A percentile compares a stretch with the other conserved stretches of the same genome.
Evolutionary conservation across 2,329 filamentous ascomycete genomes (phyloP).

Genomic region (Pleurostoma richardsiae): DNA sequence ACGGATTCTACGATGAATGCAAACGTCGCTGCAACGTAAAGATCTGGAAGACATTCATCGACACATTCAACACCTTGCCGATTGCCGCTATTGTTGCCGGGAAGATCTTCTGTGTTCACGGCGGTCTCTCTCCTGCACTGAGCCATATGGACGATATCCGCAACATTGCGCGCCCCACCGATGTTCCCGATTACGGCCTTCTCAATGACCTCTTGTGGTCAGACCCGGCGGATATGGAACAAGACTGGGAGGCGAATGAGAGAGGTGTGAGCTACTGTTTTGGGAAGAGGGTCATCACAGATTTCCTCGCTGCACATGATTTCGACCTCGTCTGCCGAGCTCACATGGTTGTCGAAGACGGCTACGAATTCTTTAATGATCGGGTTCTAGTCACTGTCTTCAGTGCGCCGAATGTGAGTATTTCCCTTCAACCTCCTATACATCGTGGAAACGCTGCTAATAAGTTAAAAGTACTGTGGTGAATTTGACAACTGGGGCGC

Average conservation of each 20-base stretch:
- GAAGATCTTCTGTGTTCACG: slow-evolving; percentile 97
- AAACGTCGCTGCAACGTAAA: slow-evolving; percentile 95
- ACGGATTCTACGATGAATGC: slow-evolving; percentile 98
- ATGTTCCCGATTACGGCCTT: slow-evolving; percentile 93
- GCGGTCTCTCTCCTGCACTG: slow-evolving; percentile 85
- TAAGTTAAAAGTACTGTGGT: slow-evolving; percentile 72
- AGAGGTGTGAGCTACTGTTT: slow-evolving; percentile 97
- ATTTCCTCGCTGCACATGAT: slow-evolving; percentile 90
- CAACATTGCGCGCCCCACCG: slow-evolving; percentile 89
- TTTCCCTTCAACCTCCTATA: background rate
- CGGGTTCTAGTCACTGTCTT: slow-evolving; percentile 94
- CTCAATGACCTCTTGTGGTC: slow-evolving; percentile 96
- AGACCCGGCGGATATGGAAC: slow-evolving; percentile 95
- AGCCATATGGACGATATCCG: slow-evolving; percentile 98
- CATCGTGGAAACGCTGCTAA: slow-evolving; percentile 8
- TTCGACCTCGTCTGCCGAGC: slow-evolving; percentile 96
- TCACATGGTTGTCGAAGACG: slow-evolving; percentile 99
- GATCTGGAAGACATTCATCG: slow-evolving; percentile 96
- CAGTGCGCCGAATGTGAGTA: slow-evolving; percentile 91
- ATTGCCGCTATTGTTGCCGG: slow-evolving; percentile 95
- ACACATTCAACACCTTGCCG: slow-evolving; percentile 92
- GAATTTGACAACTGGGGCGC: slow-evolving; percentile 99
- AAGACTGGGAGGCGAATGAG: slow-evolving; percentile 97
- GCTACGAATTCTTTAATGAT: slow-evolving; percentile 98
- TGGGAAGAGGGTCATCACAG: slow-evolving; percentile 95